Evolutionary conservation across 306 rosid species (phyloP).

Genomic region (Cucumis cinereus): DNA sequence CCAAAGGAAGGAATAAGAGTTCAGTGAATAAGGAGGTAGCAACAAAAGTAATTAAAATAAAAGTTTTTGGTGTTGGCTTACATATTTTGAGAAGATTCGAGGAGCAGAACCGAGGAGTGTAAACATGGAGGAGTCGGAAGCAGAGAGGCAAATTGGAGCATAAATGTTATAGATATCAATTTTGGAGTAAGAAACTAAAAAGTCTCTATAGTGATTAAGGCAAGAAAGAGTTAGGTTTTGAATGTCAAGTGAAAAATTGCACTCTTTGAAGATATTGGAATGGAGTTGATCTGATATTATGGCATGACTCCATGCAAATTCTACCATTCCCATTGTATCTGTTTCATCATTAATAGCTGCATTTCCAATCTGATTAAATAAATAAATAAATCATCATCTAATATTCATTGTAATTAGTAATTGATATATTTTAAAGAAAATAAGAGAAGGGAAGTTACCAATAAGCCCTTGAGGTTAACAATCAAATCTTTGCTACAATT

Average conservation of each 20-base stretch:
- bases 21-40: no score
- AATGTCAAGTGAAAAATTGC: conserved; percentile 2
- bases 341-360: conserved; percentile 32
- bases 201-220: not conserved
- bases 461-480: conserved; percentile 55
- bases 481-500: conserved; percentile 14
- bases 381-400: no score
- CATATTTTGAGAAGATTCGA: conserved; percentile 30
- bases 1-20: no score
- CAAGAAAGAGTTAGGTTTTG: conserved; percentile 27
- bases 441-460: conserved; percentile 23
- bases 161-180: conserved; percentile 49
- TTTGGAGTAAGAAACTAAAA: conserved; percentile 19
- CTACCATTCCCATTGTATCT: conserved; percentile 33
- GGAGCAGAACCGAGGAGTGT: conserved; percentile 23
- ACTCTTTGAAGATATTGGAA: conserved; percentile 13
- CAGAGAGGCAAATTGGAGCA: conserved; percentile 26
- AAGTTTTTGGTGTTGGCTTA: conserved; percentile 5
- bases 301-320: conserved; percentile 57
- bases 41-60: no score
- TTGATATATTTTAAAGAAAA: no score
- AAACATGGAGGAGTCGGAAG: not conserved
- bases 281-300: conserved; percentile 36
- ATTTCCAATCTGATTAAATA: conserved; percentile 35
- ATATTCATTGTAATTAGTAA: no score